Percentiles rank a stretch among this genome's conserved stretches.
Evolutionary conservation across 2,329 filamentous ascomycete species (phyloP).

Genomic region (Didymella sp.): DNA sequence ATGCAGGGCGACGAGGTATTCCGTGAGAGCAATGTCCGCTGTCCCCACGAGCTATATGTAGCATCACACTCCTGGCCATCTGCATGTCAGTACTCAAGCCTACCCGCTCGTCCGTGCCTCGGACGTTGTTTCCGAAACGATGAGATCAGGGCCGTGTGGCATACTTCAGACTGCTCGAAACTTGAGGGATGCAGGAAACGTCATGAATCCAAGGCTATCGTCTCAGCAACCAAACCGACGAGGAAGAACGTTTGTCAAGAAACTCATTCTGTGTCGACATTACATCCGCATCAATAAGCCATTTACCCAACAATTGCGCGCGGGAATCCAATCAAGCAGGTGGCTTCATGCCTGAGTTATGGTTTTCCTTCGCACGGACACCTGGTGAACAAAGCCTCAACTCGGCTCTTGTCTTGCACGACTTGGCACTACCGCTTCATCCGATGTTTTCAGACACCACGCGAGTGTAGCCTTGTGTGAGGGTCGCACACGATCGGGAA

Average conservation of each 20-base stretch:
- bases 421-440: conserved; percentile 17
- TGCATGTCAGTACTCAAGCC: conserved; percentile 5
- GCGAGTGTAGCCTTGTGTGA: conserved; percentile 7
- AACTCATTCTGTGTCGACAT: conserved; percentile 10
- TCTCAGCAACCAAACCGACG: conserved; percentile 8
- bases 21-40: conserved; percentile 9
- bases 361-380: conserved; percentile 36
- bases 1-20: conserved; percentile 13
- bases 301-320: conserved; percentile 11
- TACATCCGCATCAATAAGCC: conserved; percentile 8
- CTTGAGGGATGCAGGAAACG: conserved; percentile 10
- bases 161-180: conserved; percentile 23
- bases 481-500: conserved; percentile 5
- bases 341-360: conserved; percentile 24
- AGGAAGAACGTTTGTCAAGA: conserved; percentile 6
- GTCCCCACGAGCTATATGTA: conserved; percentile 17
- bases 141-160: conserved; percentile 11
- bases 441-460: not conserved
- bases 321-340: conserved; percentile 16
- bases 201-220: conserved; percentile 10
- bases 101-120: conserved; percentile 17
- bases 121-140: conserved; percentile 20
- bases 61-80: conserved; percentile 10
- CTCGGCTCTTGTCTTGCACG: conserved; percentile 19
- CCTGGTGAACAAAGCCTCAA: conserved; percentile 31